A percentile compares a stretch with the other conserved stretches of the same genome.
Conservation (phyloP, 768 basidiomycete genomes). For the Candolleomyces efflorescens region DNA sequence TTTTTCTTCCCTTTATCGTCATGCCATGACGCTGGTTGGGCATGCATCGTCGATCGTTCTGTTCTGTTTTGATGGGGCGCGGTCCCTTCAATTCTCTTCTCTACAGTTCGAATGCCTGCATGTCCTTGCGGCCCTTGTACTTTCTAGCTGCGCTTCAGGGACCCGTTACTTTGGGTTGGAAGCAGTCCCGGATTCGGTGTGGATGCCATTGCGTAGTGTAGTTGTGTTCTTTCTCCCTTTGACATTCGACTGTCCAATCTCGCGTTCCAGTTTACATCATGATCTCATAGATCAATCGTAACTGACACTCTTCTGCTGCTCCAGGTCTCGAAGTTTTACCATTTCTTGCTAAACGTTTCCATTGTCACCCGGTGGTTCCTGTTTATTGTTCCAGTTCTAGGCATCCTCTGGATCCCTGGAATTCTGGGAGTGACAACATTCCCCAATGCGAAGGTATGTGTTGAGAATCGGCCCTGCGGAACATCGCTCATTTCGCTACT, state of each 20-base stretch:
- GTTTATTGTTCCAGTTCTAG: slow-evolving; percentile 72
- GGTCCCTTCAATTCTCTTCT: no score
- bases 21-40: not conserved
- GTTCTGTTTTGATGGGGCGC: not conserved
- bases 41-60: not conserved
- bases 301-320: not conserved
- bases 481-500: not conserved
- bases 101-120: no score
- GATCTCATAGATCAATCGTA: not conserved
- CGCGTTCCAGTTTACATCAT: not conserved
- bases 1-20: not conserved
- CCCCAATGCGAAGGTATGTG: slow-evolving; percentile 45
- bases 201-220: no score
- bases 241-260: not conserved
- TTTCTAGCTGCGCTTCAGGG: not conserved
- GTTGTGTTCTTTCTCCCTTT: not conserved
- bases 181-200: not conserved
- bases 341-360: slow-evolving; percentile 70
- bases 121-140: not conserved
- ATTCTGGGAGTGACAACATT: slow-evolving; percentile 56
- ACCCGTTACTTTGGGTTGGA: not conserved
- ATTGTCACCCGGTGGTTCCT: slow-evolving; percentile 78
- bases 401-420: slow-evolving; percentile 66
- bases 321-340: slow-evolving; percentile 60
- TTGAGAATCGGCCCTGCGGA: no score